Evolutionary conservation across 164 flowering plant species (phyloP), one percentile per base, ranked within the genome.

Genomic region (Nymphaea colorata): DNA sequence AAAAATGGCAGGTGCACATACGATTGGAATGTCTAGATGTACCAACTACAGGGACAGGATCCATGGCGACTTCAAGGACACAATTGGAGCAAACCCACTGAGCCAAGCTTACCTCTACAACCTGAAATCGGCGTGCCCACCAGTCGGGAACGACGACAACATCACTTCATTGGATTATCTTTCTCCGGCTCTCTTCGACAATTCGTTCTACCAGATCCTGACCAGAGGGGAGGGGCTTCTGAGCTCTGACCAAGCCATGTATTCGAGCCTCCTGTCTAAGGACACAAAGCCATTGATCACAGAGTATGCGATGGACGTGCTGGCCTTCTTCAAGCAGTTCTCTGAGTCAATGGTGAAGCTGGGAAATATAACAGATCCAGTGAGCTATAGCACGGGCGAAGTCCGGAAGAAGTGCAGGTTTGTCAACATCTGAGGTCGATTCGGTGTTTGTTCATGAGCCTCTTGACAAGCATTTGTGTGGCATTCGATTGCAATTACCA

Each of bases 281-380:
- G 66, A 88, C 70, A 89, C 95, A 3, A 84, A 73, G 78, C 74
- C 75, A 60, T 80, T 91, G 44, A 91, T 91, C 63, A 66, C 63
- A 59, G 76, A 79, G 68, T 93, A 91, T 57, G 97, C 97, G 0
- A 82, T 66, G 59, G 85, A 93, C 47, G 41, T 81, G 0, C 2
- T 83, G 10, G 94, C 88, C 42, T 93, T 93, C 82, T 91, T 93
- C 77, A 71, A 83, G 73, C 95, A 91, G 73, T 91, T 91, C 68
- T 76, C 97, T 0, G 90, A 91, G 17, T 91, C 98, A 0, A 90
- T 93, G 94, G 97, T 93, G 77, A 93, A 85, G 72, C n/a, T 91
- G 88, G 97, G 98, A 57, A 91, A 93, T 44, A 85, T 91, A 36
- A 78, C 82, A 3, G 84, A 88, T 66, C 57, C 76, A 0, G 93